Evolutionary conservation across 2,329 filamentous ascomycete species (phyloP).

Genomic region (Pseudogymnoascus sp.): DNA sequence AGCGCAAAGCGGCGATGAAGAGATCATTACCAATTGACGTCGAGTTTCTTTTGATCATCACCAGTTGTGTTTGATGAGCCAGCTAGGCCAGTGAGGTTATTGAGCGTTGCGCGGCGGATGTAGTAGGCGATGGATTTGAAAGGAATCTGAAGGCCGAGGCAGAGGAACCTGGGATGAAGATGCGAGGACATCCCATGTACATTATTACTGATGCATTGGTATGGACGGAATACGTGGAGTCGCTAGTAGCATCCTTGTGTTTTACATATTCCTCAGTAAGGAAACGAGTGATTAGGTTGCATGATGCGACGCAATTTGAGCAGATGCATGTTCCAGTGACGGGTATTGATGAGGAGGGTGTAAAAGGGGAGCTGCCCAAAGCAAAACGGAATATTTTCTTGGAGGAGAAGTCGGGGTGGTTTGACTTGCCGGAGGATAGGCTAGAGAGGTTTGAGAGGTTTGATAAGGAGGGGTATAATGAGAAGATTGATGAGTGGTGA

Average conservation of each 20-base stretch:
- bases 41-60: slow-evolving; percentile 39
- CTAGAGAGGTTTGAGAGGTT: too few relatives aligned
- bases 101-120: slow-evolving; percentile 89
- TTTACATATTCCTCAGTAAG: slow-evolving; percentile 93
- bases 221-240: slow-evolving; percentile 73
- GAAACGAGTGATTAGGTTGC: slow-evolving; percentile 86
- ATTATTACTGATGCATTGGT: slow-evolving; percentile 9
- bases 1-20: slow-evolving; percentile 92
- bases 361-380: too few relatives aligned
- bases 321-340: too few relatives aligned
- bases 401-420: too few relatives aligned
- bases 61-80: slow-evolving; percentile 92
- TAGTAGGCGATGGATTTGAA: slow-evolving; percentile 99
- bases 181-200: slow-evolving; percentile 9
- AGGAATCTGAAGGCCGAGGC: slow-evolving; percentile 96
- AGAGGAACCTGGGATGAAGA: slow-evolving; percentile 53
- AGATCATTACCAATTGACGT: slow-evolving; percentile 69
- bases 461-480: too few relatives aligned
- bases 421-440: too few relatives aligned
- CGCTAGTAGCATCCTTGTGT: slow-evolving; percentile 88
- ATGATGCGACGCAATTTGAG: too few relatives aligned
- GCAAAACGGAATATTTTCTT: too few relatives aligned
- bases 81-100: slow-evolving; percentile 91
- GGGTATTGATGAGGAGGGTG: too few relatives aligned
- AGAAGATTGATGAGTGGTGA: too few relatives aligned